Base-by-base conservation (phyloP, 106 monocot species). In the Dendrobium catenatum region DNA sequence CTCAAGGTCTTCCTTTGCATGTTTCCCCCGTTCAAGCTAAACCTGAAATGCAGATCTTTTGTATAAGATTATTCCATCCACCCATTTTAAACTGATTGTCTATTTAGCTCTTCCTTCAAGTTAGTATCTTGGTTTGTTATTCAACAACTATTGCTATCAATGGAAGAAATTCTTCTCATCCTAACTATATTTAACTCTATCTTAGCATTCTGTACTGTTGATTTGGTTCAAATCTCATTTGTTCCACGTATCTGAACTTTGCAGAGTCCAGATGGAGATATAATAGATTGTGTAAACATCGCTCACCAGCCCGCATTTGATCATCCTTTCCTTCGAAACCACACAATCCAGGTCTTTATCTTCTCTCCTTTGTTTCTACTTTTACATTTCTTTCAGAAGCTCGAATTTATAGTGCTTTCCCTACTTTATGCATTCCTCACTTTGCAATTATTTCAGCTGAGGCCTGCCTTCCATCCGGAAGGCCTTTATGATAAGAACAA, bases 391-490 rank as follows among this genome's bases (percentile, higher is more conserved):
- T 2, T 37, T 37, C 3, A 37, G 37, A 37, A 37, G 37, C 37
- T 37, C 37, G 3, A 37, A 37, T 37, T 37, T 37, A 37, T 37
- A 37, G 37, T 2, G 3, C 1, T 31, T 80, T 16, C 0, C 15
- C 46, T 9, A 46, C 46, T 7, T 46, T 6, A 46, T 5, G 46
- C 6, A 46, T 4, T 46, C 8, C 46, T 46, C 46, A 9, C 46
- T 9, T 46, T 46, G 8, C 46, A 46, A 46, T 46, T 46, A 46
- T 9, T 46, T 43, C 82, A 92, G 92, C 76, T 83, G 89, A 86
- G 85, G 79, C 92, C 92, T 79, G 61, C 79, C 54, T 89, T 78
- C 83, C 87, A 88, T 79, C 92, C 89, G 51, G 87, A 89, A 73
- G 80, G 87, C n/a, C 48, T 87, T 18, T 83, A 84, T 72, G 87